Evolutionary conservation across 306 rosid species (phyloP).

Genomic region (Lathyrus tuberosus): DNA sequence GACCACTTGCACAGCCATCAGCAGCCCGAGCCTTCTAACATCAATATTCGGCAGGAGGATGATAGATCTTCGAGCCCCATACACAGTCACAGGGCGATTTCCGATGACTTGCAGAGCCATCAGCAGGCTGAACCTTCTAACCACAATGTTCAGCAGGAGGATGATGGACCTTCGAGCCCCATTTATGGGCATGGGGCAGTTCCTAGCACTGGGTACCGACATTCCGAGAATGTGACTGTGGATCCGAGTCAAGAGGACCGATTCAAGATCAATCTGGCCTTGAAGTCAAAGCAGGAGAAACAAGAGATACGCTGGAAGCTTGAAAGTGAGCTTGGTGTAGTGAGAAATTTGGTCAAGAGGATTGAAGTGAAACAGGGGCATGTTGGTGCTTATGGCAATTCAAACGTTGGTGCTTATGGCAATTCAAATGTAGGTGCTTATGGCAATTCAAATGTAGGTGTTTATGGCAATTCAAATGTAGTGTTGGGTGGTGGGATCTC

Average conservation of each 20-base stretch:
- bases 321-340: conserved; percentile 63
- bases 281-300: conserved; percentile 63
- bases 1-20: conserved; percentile 50
- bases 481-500: conserved; percentile 42
- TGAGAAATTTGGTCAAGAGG: conserved; percentile 71
- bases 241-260: conserved; percentile 44
- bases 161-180: conserved; percentile 36
- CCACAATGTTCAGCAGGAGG: conserved; percentile 26
- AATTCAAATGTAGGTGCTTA: neutral
- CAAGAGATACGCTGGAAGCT: conserved; percentile 68
- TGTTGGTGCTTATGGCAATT: conserved; percentile 44
- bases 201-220: conserved; percentile 42
- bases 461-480: conserved; percentile 63
- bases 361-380: conserved; percentile 83
- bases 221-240: conserved; percentile 51
- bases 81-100: conserved; percentile 25
- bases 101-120: conserved; percentile 52
- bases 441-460: conserved; percentile 56
- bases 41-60: conserved; percentile 27
- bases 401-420: conserved; percentile 38
- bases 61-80: conserved; percentile 33
- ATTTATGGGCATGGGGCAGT: neutral
- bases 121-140: conserved; percentile 36
- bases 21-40: conserved; percentile 34
- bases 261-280: conserved; percentile 46